phyloP scores from a whole-genome alignment of 306 rosid species.

The Acacia acuminata region DNA sequence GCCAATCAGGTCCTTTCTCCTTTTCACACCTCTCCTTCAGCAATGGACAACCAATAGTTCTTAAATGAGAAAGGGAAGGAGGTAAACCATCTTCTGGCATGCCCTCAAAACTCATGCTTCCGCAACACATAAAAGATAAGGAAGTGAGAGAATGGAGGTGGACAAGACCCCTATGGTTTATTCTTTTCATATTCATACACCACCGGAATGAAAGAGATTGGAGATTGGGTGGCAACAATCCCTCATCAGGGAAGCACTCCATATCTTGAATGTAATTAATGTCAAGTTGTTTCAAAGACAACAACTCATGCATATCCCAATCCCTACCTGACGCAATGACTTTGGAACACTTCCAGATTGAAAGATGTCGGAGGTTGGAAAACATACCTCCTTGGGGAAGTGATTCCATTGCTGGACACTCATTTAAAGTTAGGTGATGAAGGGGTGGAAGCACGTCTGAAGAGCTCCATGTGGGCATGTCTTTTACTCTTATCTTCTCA shows the following conservation, averaged over 20 bases:
- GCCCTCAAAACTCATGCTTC: neutral
- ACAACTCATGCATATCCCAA: constrained; percentile 30
- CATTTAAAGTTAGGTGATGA: no score
- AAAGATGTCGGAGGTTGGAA: neutral
- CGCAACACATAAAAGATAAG: fast-evolving
- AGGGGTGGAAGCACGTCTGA: neutral
- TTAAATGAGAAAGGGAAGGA: neutral
- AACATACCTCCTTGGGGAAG: neutral
- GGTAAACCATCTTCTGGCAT: neutral
- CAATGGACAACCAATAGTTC: neutral
- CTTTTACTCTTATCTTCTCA: neutral
- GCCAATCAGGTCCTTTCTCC: neutral
- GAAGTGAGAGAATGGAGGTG: neutral
- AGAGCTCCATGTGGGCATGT: neutral
- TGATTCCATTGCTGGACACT: no score
- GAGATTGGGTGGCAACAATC: neutral
- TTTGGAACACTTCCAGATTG: neutral
- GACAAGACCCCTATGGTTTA: neutral
- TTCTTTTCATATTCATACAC: neutral
- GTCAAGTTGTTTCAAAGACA: neutral
- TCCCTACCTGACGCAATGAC: neutral
- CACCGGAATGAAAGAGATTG: neutral
- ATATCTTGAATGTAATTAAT: neutral
- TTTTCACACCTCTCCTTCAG: neutral
- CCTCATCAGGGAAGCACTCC: neutral